Evolutionary conservation across 805 yeast genomes (phyloP).

Genomic region (Saturnispora saitoi): DNA sequence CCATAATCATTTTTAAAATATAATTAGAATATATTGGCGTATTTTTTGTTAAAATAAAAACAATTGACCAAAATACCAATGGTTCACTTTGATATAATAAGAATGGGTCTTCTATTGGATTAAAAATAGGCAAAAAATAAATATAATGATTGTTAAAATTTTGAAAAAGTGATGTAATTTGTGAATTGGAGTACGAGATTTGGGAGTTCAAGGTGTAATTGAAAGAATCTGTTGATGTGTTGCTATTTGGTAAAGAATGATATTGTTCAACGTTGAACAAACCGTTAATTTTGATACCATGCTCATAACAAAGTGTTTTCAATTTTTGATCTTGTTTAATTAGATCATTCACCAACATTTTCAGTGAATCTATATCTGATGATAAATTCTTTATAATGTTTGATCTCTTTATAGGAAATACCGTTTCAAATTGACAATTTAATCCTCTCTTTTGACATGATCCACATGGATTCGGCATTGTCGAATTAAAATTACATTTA

Average conservation of each 20-base stretch:
- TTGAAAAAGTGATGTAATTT: slow-evolving; percentile 12
- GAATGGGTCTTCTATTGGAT: slow-evolving; percentile 18
- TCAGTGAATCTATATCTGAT: slow-evolving; percentile 26
- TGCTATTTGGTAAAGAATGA: background rate
- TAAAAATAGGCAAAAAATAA: slow-evolving; percentile 22
- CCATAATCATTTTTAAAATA: slow-evolving; percentile 14
- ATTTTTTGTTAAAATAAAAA: slow-evolving; percentile 17
- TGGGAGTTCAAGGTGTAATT: background rate
- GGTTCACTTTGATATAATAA: slow-evolving; percentile 15
- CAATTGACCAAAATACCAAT: slow-evolving; percentile 28
- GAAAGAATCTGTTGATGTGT: background rate
- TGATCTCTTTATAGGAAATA: slow-evolving; percentile 43
- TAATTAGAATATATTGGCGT: slow-evolving; percentile 13
- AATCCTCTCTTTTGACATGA: slow-evolving; percentile 45
- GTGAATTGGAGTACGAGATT: slow-evolving; percentile 4
- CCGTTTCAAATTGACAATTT: slow-evolving; percentile 46
- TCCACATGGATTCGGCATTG: slow-evolving; percentile 49
- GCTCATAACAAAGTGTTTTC: slow-evolving; percentile 18
- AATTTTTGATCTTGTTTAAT: slow-evolving; percentile 21
- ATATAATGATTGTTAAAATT: slow-evolving; percentile 19
- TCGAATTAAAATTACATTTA: slow-evolving; percentile 48
- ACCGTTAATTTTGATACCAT: slow-evolving; percentile 26
- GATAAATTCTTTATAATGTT: slow-evolving; percentile 31
- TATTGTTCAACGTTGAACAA: slow-evolving; percentile 21
- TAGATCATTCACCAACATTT: slow-evolving; percentile 23